Evolutionary conservation across 768 basidiomycete genomes (phyloP), one percentile per base, ranked within the genome.

Genomic region (Flagelloscypha sp.): DNA sequence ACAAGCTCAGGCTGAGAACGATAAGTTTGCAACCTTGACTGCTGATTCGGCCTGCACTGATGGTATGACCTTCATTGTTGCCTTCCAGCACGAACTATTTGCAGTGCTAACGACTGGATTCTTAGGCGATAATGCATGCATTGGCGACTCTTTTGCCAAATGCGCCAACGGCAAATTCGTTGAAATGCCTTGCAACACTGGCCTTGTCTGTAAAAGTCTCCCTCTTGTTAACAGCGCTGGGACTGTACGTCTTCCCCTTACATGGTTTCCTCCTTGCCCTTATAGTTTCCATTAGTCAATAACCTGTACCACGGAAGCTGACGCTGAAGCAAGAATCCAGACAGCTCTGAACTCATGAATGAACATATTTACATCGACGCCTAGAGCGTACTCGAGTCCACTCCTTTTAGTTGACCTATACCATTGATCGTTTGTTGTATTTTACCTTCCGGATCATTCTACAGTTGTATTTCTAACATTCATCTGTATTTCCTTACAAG

Each of bases 1-100:
- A 36, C 66, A 61, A 33, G 72, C 74, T 8, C 70, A 74, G 47
- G 52, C 61, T 6, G 61, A 68, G 22, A 76, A 76, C 48, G 59
- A 59, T 5, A 55, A 75, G 46, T 80, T 79, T 53, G 57, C 62
- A 12, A 52, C 48, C 7, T 63, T 81, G 18, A 66, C 58, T 17
- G 48, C 61, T 3, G 36, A 40, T 40, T 72, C 76, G 20, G 6
- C 65, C 7, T 80, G 79, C 57, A 62, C 55, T 25, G n/a, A n/a
- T n/a, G 47, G 54, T 55, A 27, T 19, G 43, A 32, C 13, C 8
- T 3, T 8, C 10, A 9, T 20, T 16, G 9, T 24, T 23, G 8
- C 7, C 20, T 4, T 9, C 30, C 22, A n/a, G 21, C 24, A 22
- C n/a, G 38, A 18, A 15, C 6, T 43, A 31, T 6, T 43, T 47